phyloP scores from a whole-genome alignment of 2,329 filamentous ascomycete species.

The Xylaria sp. region DNA sequence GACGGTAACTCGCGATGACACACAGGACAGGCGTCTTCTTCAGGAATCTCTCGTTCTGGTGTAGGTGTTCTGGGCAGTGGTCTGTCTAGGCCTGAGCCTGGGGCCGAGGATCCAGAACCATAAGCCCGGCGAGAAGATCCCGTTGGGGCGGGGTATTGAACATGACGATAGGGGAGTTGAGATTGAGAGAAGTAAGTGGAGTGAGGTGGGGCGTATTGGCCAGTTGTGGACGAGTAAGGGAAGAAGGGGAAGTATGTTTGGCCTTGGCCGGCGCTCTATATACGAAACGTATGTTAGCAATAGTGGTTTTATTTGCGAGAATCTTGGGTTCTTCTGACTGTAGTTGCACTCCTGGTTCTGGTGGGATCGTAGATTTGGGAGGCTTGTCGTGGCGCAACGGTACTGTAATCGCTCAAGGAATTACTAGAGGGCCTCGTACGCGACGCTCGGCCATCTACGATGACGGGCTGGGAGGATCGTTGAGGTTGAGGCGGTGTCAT shows the following conservation, averaged over 20 bases:
- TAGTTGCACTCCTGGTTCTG: conserved; percentile 61
- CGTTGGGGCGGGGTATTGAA: conserved; percentile 5
- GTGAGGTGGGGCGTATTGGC: conserved; percentile 16
- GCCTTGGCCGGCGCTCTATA: conserved; percentile 47
- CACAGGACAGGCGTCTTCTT: conserved; percentile 84
- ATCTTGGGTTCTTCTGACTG: conserved; percentile 55
- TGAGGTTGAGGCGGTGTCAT: conserved; percentile 64
- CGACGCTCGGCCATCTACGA: conserved; percentile 39
- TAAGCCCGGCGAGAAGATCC: conserved; percentile 11
- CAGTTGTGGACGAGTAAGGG: conserved; percentile 15
- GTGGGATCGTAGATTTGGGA: conserved; percentile 33
- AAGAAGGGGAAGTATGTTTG: conserved; percentile 30
- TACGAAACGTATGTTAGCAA: conserved; percentile 25
- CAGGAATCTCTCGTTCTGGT: conserved; percentile 62
- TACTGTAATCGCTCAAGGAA: conserved; percentile 20
- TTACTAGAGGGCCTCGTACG: conserved; percentile 62
- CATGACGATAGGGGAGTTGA: conserved; percentile 3
- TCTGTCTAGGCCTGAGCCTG: conserved; percentile 52
- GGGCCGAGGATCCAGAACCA: conserved; percentile 50
- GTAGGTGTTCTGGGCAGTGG: conserved; percentile 51
- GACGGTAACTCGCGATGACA: conserved; percentile 78
- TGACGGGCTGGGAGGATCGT: conserved; percentile 44
- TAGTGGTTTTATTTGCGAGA: not conserved
- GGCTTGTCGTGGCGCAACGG: conserved; percentile 46
- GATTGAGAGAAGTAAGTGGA: conserved; percentile 21